These are phyloP conservation scores for Papiliotrema laurentii DNA, from an alignment of 1,284 basidiomycete species.

Conservation along the genomic window DNA sequence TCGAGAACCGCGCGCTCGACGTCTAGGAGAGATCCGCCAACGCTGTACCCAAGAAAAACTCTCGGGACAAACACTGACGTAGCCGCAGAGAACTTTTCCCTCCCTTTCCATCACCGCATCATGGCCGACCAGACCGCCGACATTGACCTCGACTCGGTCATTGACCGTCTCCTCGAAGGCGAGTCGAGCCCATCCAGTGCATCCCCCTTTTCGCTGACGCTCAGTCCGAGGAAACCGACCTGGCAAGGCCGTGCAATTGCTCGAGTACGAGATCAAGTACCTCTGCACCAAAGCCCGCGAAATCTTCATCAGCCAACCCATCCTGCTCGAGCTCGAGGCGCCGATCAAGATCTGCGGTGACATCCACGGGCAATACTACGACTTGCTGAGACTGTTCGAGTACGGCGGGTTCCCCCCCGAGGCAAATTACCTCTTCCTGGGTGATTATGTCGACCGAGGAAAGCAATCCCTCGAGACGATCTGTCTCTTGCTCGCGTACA, in stretches of 20 bases:
- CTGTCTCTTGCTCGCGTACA: constrained; percentile 93
- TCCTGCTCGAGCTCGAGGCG: constrained; percentile 59
- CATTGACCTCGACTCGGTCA: constrained; percentile 96
- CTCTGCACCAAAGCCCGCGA: constrained; percentile 58
- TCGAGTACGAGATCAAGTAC: constrained; percentile 60
- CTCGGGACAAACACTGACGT: constrained; percentile 2
- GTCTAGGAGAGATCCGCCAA: no score
- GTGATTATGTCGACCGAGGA: constrained; percentile 97
- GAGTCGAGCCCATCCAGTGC: constrained; percentile 44
- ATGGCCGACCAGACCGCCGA: constrained; percentile 57
- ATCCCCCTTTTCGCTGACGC: constrained; percentile 1
- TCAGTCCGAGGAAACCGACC: constrained; percentile 58
- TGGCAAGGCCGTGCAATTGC: constrained; percentile 57
- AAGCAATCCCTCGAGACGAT: constrained; percentile 99
- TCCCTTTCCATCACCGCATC: constrained; percentile 10
- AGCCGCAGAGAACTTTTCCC: background rate
- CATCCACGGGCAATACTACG: constrained; percentile 64
- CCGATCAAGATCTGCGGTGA: constrained; percentile 60
- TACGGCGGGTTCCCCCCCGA: constrained; percentile 99
- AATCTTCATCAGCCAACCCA: constrained; percentile 60
- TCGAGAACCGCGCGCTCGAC: no score
- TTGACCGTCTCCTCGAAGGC: constrained; percentile 95
- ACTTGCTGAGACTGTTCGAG: constrained; percentile 96
- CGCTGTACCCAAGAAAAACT: no score
- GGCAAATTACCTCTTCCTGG: constrained; percentile 97